A percentile compares a stretch with the other conserved stretches of the same genome.
Conservation (phyloP, 768 basidiomycete species). For the Leccinum olivaceopallidum region DNA sequence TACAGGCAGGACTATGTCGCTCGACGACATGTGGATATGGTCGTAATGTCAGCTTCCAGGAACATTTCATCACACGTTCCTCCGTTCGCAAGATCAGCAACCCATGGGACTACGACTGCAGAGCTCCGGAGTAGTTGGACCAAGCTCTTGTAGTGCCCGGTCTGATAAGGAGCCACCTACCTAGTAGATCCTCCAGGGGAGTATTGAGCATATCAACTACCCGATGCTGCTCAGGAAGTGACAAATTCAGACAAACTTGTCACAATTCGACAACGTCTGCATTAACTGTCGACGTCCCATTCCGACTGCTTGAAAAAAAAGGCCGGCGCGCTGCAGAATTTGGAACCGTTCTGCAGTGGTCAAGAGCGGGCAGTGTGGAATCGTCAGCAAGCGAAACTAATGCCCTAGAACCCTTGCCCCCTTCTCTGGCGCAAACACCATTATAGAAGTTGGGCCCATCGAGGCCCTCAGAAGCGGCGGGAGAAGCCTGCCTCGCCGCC, state of each 20-base stretch:
- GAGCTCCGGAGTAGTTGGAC: neutral
- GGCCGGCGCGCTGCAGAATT: neutral
- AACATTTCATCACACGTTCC: neutral
- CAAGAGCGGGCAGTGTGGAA: neutral
- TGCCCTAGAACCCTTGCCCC: neutral
- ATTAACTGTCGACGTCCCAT: neutral
- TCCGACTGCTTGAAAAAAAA: neutral
- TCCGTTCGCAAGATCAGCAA: neutral
- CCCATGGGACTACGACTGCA: neutral
- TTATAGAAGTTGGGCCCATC: neutral
- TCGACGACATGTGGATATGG: neutral
- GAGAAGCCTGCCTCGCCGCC: constrained; percentile 4
- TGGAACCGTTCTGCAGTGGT: neutral
- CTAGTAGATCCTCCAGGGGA: neutral
- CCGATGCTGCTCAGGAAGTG: neutral
- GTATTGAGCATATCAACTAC: neutral
- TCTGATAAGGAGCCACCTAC: neutral
- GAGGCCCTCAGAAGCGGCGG: neutral
- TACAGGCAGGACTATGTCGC: neutral
- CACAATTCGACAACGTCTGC: neutral
- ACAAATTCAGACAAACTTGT: neutral
- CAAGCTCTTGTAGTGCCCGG: neutral
- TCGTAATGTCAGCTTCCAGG: neutral
- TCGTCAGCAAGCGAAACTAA: neutral
- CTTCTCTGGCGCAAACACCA: neutral